These are phyloP conservation scores for Magnolia sinica DNA, from an alignment of 164 flowering plant species.

Conservation along the genomic window DNA sequence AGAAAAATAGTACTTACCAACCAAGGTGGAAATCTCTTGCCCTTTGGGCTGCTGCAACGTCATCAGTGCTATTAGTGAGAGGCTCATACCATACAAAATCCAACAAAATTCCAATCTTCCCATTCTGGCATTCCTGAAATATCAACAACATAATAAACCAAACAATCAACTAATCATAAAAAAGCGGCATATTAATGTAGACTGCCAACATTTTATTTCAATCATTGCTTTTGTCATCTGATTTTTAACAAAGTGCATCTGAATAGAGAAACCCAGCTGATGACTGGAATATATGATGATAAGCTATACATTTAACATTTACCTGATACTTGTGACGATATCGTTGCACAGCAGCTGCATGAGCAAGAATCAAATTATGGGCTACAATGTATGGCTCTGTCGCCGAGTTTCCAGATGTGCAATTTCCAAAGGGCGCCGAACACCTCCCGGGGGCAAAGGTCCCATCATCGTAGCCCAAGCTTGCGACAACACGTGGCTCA, in stretches of 20 bases:
- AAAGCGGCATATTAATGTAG: background rate
- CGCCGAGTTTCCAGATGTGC: slow-evolving; percentile 18
- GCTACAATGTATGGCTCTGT: slow-evolving; percentile 25
- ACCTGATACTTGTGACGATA: slow-evolving; percentile 20
- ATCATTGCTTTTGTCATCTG: too few species aligned
- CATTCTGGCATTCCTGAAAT: slow-evolving; percentile 11
- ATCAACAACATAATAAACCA: background rate
- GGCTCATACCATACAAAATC: slow-evolving; percentile 29
- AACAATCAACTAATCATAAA: background rate
- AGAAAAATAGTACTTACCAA: background rate
- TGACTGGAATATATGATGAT: too few species aligned
- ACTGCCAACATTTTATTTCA: too few species aligned
- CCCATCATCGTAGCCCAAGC: slow-evolving; percentile 21
- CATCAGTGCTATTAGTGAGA: slow-evolving; percentile 14
- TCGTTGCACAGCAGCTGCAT: slow-evolving; percentile 21
- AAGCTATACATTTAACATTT: background rate
- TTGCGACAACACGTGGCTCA: slow-evolving; percentile 19
- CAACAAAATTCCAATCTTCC: slow-evolving; percentile 19
- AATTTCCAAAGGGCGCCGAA: slow-evolving; percentile 13
- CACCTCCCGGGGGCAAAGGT: slow-evolving; percentile 18
- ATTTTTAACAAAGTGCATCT: too few species aligned
- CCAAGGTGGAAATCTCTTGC: slow-evolving; percentile 23
- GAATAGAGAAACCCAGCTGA: too few species aligned
- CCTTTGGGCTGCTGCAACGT: slow-evolving; percentile 14
- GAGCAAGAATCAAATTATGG: slow-evolving; percentile 20